phyloP scores from a whole-genome alignment of 495 filamentous ascomycete species.

The Penicillium chermesinum region DNA sequence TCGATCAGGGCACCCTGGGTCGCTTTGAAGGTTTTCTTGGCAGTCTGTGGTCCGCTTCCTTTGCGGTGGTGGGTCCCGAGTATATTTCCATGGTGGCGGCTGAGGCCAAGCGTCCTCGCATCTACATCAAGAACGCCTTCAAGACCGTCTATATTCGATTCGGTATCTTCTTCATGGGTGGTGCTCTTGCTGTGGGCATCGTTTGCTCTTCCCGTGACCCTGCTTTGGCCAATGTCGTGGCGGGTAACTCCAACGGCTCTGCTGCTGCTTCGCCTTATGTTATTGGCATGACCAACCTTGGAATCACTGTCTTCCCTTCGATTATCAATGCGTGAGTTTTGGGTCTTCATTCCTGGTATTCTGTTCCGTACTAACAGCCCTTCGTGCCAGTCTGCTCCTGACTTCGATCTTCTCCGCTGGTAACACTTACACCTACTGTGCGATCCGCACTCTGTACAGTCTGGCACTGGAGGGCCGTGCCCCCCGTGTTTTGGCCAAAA shows the following conservation, averaged over 20 bases:
- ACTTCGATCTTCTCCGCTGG: slow-evolving; percentile 77
- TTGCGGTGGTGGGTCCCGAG: slow-evolving; percentile 56
- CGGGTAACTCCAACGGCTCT: slow-evolving; percentile 27
- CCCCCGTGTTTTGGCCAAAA: slow-evolving; percentile 53
- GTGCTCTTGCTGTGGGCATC: slow-evolving; percentile 63
- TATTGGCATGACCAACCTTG: slow-evolving; percentile 71
- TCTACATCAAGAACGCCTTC: slow-evolving; percentile 53
- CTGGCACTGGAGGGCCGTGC: slow-evolving; percentile 62
- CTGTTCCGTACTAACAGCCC: background rate
- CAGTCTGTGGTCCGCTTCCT: slow-evolving; percentile 50
- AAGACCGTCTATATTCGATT: slow-evolving; percentile 73
- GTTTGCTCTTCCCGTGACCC: slow-evolving; percentile 55
- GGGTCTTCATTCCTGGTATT: background rate
- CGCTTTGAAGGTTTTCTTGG: slow-evolving; percentile 68
- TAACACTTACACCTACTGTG: slow-evolving; percentile 79
- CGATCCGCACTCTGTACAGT: slow-evolving; percentile 68
- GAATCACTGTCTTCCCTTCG: slow-evolving; percentile 41
- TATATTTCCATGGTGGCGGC: slow-evolving; percentile 79
- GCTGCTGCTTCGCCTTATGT: slow-evolving; percentile 74
- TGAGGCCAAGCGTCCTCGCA: slow-evolving; percentile 66
- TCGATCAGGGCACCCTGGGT: slow-evolving; percentile 57
- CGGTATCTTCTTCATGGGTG: slow-evolving; percentile 69
- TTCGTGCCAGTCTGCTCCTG: slow-evolving; percentile 45
- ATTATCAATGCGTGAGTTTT: slow-evolving; percentile 25
- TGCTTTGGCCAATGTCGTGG: slow-evolving; percentile 42